Conservation (phyloP, 2,329 filamentous ascomycete genomes). For the Aspergillus phoenicis region DNA sequence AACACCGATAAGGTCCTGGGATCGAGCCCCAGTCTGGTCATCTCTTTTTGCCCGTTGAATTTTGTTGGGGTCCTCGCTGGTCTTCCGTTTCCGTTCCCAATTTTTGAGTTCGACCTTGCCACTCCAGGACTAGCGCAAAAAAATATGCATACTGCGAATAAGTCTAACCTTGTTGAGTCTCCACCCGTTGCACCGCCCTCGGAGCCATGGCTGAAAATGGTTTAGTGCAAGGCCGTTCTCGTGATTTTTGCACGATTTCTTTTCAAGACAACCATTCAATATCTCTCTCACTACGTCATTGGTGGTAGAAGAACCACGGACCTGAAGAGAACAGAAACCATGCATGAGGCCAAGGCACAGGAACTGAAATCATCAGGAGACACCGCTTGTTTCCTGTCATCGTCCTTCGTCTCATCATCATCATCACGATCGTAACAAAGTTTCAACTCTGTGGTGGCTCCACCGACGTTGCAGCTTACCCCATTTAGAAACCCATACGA, state of each 20-base stretch:
- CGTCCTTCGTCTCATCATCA: background rate
- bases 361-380: background rate
- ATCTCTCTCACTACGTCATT: too few relatives aligned
- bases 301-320: too few relatives aligned
- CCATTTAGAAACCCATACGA: background rate
- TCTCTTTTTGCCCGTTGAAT: constrained; percentile 20
- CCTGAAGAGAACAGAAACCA: too few relatives aligned
- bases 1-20: constrained; percentile 38
- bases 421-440: background rate
- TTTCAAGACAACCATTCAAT: background rate
- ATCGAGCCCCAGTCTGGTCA: constrained; percentile 31
- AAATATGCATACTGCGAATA: background rate
- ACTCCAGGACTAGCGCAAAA: background rate
- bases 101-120: background rate
- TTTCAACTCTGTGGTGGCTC: background rate
- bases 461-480: background rate
- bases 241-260: background rate
- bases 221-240: background rate
- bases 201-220: background rate
- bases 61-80: background rate
- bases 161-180: background rate
- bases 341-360: background rate
- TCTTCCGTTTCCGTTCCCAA: background rate
- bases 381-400: background rate
- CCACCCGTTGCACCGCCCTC: background rate